Percentiles rank a stretch among this genome's conserved stretches.
Conservation (phyloP, 441 rosid genomes). For the Erodium chrysanthum region DNA sequence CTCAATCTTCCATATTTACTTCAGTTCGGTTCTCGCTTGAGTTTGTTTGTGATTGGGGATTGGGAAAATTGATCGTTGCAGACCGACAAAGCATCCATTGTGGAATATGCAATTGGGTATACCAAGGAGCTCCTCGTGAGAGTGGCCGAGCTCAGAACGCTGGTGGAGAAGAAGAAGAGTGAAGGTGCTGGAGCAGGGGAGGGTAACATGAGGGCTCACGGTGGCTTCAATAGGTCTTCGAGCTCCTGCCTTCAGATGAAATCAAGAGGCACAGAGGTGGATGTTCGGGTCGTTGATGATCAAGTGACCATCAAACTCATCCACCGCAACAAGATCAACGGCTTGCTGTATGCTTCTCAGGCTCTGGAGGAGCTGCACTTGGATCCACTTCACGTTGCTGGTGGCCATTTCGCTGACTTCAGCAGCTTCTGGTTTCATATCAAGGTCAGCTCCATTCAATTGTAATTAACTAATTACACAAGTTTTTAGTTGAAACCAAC, state of each 20-base stretch:
- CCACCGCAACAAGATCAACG: constrained; percentile 7
- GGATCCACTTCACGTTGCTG: neutral
- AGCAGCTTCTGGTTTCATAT: neutral
- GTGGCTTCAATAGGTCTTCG: neutral
- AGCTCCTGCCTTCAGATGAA: constrained; percentile 75
- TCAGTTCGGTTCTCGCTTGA: no score
- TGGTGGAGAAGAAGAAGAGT: neutral
- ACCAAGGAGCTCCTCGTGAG: neutral
- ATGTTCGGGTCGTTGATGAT: constrained; percentile 75
- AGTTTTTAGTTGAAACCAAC: no score
- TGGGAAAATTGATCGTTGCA: neutral
- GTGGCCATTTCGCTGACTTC: neutral
- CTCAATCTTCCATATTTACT: neutral
- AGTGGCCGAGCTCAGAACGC: neutral
- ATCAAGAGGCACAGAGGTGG: constrained; percentile 69
- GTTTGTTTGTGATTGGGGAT: no score
- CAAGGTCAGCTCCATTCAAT: no score
- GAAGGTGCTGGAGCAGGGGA: no score
- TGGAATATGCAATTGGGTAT: neutral
- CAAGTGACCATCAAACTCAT: constrained; percentile 83
- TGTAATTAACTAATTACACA: no score
- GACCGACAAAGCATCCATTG: neutral
- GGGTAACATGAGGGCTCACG: no score
- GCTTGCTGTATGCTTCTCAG: neutral
- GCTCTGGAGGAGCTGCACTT: neutral